A percentile compares a stretch with the other conserved stretches of the same genome.
Conservation (phyloP, 108 stramenopile species). For the Parietichytrium sp. region DNA sequence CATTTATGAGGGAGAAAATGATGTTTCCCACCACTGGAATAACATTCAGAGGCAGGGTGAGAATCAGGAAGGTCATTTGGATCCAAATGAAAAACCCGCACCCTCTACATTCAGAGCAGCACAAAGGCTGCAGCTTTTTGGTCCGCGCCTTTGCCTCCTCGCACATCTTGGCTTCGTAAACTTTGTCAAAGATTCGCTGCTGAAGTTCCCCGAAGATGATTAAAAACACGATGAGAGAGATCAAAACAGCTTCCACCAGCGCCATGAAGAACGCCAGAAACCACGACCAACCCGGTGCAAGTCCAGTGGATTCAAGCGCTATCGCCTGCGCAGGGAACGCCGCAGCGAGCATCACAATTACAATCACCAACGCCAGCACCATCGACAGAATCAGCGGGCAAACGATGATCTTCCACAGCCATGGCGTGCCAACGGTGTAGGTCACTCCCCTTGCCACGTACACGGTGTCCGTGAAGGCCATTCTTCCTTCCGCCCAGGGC, state of each 20-base stretch:
- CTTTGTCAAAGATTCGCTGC: conserved; percentile 23
- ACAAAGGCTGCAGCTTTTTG: background rate
- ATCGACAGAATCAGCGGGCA: background rate
- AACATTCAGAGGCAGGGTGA: background rate
- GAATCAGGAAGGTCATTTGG: background rate
- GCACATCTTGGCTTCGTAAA: conserved; percentile 5
- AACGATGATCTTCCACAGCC: conserved; percentile 18
- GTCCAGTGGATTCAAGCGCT: background rate
- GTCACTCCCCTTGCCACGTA: background rate
- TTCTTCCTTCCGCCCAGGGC: too few species aligned
- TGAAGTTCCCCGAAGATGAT: background rate
- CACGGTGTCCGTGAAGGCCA: too few species aligned
- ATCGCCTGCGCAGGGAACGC: background rate
- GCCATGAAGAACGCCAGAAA: background rate
- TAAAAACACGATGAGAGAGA: background rate
- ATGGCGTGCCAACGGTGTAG: background rate
- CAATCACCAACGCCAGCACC: background rate
- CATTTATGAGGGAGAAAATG: conserved; percentile 11
- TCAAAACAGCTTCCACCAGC: background rate
- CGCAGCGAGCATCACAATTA: background rate
- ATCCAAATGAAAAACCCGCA: background rate
- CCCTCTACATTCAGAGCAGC: background rate
- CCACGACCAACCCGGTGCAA: background rate
- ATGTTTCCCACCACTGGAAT: background rate
- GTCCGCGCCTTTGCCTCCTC: background rate